Percentiles rank a stretch among this genome's conserved stretches.
Conservation (phyloP, 169 alveolate genomes). For the Plasmodium sp. region DNA sequence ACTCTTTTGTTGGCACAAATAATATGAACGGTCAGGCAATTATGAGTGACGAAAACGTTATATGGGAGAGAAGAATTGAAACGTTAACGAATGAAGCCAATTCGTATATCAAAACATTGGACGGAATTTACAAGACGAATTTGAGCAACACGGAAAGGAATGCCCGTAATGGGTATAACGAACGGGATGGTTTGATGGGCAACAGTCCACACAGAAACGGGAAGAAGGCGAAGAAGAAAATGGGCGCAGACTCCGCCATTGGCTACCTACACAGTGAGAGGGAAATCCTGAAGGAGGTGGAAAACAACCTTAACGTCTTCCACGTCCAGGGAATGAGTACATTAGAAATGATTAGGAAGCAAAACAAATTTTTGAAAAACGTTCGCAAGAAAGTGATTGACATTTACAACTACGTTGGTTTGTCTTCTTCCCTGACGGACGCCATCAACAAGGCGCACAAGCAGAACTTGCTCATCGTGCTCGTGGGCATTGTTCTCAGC, state of each 20-base stretch:
- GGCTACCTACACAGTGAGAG: conserved; percentile 55
- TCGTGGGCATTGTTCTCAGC: conserved; percentile 28
- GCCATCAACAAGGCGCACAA: conserved; percentile 45
- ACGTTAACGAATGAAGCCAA: conserved; percentile 53
- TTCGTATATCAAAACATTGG: conserved; percentile 48
- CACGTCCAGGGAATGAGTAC: conserved; percentile 61
- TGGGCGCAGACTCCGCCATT: background rate
- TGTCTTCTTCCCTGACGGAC: conserved; percentile 34
- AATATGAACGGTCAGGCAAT: conserved; percentile 28
- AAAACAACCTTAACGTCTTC: conserved; percentile 41
- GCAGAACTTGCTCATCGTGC: conserved; percentile 57
- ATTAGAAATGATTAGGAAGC: conserved; percentile 41
- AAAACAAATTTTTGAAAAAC: conserved; percentile 54
- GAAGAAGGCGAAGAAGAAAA: background rate
- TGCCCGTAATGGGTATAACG: background rate
- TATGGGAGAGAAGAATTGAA: conserved; percentile 70
- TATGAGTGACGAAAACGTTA: conserved; percentile 20
- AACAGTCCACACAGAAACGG: background rate
- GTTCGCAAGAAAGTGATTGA: conserved; percentile 69
- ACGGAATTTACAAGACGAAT: conserved; percentile 33
- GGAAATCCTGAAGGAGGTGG: conserved; percentile 53
- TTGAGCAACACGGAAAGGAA: conserved; percentile 19
- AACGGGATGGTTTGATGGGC: background rate
- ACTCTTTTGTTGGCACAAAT: conserved; percentile 30
- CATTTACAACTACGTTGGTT: conserved; percentile 60